Base-by-base conservation (phyloP, 306 rosid genomes). In the Cicer arietinum region DNA sequence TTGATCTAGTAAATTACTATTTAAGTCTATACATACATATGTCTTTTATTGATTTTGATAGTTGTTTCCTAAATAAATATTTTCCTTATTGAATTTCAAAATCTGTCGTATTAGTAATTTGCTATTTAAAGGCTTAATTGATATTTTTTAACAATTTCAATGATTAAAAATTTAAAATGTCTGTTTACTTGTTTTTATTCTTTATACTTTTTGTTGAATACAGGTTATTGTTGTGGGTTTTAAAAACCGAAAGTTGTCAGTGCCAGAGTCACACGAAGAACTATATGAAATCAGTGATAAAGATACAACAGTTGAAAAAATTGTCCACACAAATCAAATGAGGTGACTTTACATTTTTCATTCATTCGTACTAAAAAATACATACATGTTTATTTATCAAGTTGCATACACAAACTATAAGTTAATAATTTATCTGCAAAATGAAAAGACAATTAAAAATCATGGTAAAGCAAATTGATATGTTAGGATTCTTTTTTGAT, bases 181-280 rank as follows among this genome's bases (percentile, higher is more conserved):
- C 3, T 2, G 30, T 22, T 22, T 22, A 2, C 30, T 22, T 22
- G 2, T 18, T 22, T 22, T 22, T 22, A 22, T 22, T 22, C 30
- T 22, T 22, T 22, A 18, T 0, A 18, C 1, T 18, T 18, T 18
- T 53, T 68, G 54, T 71, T 76, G 17, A 37, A 10, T 35, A 35
- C 79, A 90, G 98, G 98, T 92, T 62, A 74, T 90, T 50, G 87
- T 80, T 62, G 85, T 92, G 73, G 91, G 94, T 1, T 74, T 89
- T 18, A 92, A 84, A 56, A 92, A 92, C 80, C 79, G 88, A 78
- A 69, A 81, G 51, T 54, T 90, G 76, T 43, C 86, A 42, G 45
- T 77, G 66, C 88, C 92, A 5, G 81, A 78, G 76, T 80, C 76
- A 50, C 69, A 88, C 17, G 80, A 57, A 47, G 88, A 89, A 77